These are phyloP conservation scores for Musa itinerans DNA, from an alignment of 176 grass and related monocot genomes.

Conservation along the genomic window DNA sequence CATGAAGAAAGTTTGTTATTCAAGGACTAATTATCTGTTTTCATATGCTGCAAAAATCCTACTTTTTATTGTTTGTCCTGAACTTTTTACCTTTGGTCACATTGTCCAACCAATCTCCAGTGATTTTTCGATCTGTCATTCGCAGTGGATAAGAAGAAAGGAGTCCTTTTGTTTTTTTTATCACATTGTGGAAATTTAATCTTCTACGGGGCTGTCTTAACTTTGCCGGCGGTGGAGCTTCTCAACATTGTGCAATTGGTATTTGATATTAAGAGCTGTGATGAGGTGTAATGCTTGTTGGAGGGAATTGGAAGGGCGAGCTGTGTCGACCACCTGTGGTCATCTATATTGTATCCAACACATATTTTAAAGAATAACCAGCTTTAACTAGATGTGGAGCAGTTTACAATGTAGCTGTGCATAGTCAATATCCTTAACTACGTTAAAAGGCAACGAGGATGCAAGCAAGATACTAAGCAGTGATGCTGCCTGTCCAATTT, in stretches of 20 bases:
- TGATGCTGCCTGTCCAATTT: constrained; percentile 76
- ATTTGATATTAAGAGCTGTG: constrained; percentile 3
- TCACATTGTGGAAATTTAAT: not conserved
- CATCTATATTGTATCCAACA: constrained; percentile 73
- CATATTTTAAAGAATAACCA: not conserved
- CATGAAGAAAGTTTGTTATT: not conserved
- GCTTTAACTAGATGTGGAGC: not conserved
- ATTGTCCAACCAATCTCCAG: no score
- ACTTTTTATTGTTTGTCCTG: not conserved
- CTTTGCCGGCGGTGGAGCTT: not conserved
- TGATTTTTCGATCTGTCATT: not conserved
- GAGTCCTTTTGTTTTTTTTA: not conserved
- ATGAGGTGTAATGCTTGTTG: constrained; percentile 98
- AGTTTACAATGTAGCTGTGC: not conserved
- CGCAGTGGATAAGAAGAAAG: not conserved
- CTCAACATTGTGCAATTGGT: not conserved
- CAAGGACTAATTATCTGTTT: not conserved
- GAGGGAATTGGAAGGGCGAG: constrained; percentile 69
- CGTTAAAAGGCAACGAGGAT: constrained; percentile 61
- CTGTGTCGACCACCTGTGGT: constrained; percentile 74
- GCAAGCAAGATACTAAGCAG: constrained; percentile 77
- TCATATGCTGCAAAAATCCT: not conserved
- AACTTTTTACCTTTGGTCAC: not conserved
- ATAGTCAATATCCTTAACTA: constrained; percentile 15
- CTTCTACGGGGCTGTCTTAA: not conserved